These are phyloP conservation scores for Dactylis glomerata DNA, from an alignment of 176 grass and related monocot genomes.

Conservation along the genomic window DNA sequence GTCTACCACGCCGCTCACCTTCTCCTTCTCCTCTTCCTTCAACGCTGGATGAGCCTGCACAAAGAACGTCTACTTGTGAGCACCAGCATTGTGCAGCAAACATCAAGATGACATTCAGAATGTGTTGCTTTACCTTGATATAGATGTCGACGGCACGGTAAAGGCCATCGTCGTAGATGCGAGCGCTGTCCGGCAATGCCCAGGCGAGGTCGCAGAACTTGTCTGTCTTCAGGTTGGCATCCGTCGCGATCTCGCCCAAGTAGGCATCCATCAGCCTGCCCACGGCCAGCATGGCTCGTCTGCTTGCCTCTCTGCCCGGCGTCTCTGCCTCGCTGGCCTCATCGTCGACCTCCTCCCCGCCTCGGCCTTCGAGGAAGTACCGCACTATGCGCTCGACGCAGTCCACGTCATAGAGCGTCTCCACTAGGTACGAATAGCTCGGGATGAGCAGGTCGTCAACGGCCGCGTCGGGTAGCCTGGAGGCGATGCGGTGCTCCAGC, in stretches of 20 bases:
- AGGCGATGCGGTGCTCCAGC: constrained; percentile 70
- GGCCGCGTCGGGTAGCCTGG: constrained; percentile 61
- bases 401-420: constrained; percentile 98
- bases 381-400: constrained; percentile 77
- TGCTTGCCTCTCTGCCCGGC: constrained; percentile 24
- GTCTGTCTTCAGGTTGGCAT: constrained; percentile 78
- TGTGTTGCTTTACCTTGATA: constrained; percentile 55
- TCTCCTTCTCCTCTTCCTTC: constrained; percentile 89
- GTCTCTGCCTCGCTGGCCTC: constrained; percentile 43
- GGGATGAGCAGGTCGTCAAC: constrained; percentile 93
- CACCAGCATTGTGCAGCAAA: background rate
- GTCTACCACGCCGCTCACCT: constrained; percentile 74
- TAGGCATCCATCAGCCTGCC: constrained; percentile 83
- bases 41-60: constrained; percentile 66
- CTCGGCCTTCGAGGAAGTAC: constrained; percentile 60
- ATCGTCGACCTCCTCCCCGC: constrained; percentile 26
- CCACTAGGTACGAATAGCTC: constrained; percentile 91
- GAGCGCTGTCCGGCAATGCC: constrained; percentile 72
- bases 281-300: constrained; percentile 43
- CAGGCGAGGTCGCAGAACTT: constrained; percentile 95
- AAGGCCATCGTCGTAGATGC: constrained; percentile 85
- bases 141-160: constrained; percentile 98
- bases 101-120: background rate
- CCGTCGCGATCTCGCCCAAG: constrained; percentile 83
- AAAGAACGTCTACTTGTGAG: background rate